Evolutionary conservation across 345 rosid species (phyloP).

Genomic region (Linum usitatissimum): DNA sequence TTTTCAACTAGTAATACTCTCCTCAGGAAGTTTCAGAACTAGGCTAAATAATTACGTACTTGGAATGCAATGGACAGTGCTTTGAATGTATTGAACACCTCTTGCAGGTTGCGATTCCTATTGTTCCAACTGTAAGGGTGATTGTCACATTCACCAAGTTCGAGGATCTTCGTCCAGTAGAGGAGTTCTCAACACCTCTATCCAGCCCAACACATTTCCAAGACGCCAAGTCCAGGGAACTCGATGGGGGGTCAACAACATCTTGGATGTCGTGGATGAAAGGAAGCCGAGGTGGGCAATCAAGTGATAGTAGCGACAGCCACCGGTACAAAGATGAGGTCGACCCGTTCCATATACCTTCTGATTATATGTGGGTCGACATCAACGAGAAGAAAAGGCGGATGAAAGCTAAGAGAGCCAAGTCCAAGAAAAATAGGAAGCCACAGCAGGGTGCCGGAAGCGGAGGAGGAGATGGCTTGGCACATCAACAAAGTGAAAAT

Average conservation of each 20-base stretch:
- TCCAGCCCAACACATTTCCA: slow-evolving; percentile 89
- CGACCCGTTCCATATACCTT: slow-evolving; percentile 77
- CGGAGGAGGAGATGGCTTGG: slow-evolving; percentile 7
- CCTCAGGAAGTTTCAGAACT: no score
- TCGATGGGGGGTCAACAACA: slow-evolving; percentile 40
- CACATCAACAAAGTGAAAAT: neutral
- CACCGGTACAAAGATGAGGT: slow-evolving; percentile 64
- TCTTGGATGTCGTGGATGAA: slow-evolving; percentile 99
- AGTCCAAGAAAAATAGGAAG: slow-evolving; percentile 58
- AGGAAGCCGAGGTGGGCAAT: slow-evolving; percentile 64
- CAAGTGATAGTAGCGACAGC: slow-evolving; percentile 61
- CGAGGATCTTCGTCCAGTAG: slow-evolving; percentile 78
- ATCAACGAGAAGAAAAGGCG: slow-evolving; percentile 89
- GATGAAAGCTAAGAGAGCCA: slow-evolving; percentile 86
- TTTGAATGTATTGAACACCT: no score
- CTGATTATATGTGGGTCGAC: slow-evolving; percentile 82
- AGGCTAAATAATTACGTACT: no score
- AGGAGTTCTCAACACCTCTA: slow-evolving; percentile 80
- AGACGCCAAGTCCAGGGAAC: slow-evolving; percentile 69
- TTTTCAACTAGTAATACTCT: no score
- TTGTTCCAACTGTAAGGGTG: slow-evolving; percentile 86
- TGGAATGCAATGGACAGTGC: no score
- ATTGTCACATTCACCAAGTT: slow-evolving; percentile 94
- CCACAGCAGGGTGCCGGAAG: slow-evolving; percentile 39
- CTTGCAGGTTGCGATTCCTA: slow-evolving; percentile 88